Conservation (phyloP, 352 stramenopile species). For the Thalassiosira hispida region DNA sequence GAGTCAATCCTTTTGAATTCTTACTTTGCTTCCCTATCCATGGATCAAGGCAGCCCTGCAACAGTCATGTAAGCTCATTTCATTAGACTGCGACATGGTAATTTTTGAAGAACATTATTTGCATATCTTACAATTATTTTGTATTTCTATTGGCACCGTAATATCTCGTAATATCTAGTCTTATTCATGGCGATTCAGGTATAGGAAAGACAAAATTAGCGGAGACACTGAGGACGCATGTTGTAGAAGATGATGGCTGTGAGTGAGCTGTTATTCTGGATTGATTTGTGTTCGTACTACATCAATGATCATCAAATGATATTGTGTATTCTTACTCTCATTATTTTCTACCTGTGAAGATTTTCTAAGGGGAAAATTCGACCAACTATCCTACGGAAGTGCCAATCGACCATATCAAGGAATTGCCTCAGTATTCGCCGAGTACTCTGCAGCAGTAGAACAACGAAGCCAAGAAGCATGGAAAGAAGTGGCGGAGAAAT, state of each 20-base stretch:
- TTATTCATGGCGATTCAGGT: too few relatives aligned
- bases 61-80: background rate
- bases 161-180: too few relatives aligned
- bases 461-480: background rate
- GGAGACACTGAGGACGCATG: background rate
- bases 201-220: slow-evolving; percentile 17
- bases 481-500: background rate
- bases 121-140: too few relatives aligned
- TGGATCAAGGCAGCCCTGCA: slow-evolving; percentile 4
- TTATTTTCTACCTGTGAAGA: too few relatives aligned
- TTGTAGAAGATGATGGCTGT: slow-evolving; percentile 19
- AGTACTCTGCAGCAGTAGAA: slow-evolving; percentile 14
- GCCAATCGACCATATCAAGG: slow-evolving; percentile 12
- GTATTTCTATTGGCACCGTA: too few relatives aligned
- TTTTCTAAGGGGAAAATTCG: slow-evolving; percentile 27
- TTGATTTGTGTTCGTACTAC: too few relatives aligned
- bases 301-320: too few relatives aligned
- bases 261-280: too few relatives aligned
- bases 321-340: too few relatives aligned
- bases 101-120: too few relatives aligned
- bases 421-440: slow-evolving; percentile 3
- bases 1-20: slow-evolving; percentile 25
- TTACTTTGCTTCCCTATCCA: slow-evolving; percentile 21
- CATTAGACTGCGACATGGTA: too few relatives aligned
- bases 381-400: slow-evolving; percentile 4